Evolutionary conservation across 768 basidiomycete species (phyloP).

Genomic region (Termitomyces sp.): DNA sequence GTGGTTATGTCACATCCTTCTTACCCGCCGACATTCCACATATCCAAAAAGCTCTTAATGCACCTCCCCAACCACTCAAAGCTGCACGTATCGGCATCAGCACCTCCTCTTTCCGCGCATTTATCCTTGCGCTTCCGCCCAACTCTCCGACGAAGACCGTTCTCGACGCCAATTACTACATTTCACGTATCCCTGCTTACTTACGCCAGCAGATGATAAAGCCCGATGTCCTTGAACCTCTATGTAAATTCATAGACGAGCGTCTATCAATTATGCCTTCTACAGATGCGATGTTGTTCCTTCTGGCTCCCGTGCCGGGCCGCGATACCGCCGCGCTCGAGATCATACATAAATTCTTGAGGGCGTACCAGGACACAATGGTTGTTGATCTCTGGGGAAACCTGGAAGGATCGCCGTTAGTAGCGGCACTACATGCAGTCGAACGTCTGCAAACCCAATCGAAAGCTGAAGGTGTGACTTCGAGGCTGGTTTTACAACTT

Average conservation of each 20-base stretch:
- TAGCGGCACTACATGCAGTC: constrained; percentile 35
- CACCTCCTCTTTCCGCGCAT: constrained; percentile 6
- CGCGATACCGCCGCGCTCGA: constrained; percentile 29
- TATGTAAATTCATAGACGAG: constrained; percentile 40
- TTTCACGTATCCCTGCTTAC: constrained; percentile 36
- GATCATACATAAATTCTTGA: constrained; percentile 33
- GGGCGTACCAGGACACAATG: constrained; percentile 32
- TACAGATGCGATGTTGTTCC: constrained; percentile 36
- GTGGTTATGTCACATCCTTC: constrained; percentile 76
- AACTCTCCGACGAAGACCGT: constrained; percentile 34
- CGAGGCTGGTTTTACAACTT: constrained; percentile 27
- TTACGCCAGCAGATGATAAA: constrained; percentile 29
- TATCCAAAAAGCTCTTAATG: constrained; percentile 49
- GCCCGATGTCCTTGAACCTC: constrained; percentile 10
- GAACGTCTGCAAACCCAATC: constrained; percentile 26
- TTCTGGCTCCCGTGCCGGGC: constrained; percentile 52
- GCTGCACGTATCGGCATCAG: constrained; percentile 41
- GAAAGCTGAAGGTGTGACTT: constrained; percentile 1
- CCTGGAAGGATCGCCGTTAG: constrained; percentile 29
- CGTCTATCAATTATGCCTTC: constrained; percentile 31
- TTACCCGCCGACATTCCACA: constrained; percentile 52
- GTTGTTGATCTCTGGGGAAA: constrained; percentile 35
- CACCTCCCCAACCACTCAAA: constrained; percentile 42
- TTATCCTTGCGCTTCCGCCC: constrained; percentile 36
- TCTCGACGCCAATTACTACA: constrained; percentile 42